Evolutionary conservation across 768 basidiomycete genomes (phyloP).

Genomic region (Dentipellis sp.): DNA sequence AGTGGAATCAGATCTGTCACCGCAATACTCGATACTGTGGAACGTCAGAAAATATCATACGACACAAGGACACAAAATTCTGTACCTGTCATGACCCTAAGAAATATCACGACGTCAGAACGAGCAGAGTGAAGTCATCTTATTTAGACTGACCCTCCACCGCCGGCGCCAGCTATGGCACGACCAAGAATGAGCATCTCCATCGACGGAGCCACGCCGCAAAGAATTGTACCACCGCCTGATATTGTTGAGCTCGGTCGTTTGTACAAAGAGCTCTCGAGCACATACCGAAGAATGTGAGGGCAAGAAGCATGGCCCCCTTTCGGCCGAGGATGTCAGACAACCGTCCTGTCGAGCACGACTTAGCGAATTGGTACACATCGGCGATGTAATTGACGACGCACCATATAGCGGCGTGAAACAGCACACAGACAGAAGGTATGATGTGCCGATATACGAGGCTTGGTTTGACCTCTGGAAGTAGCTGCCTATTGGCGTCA

Average conservation of each 20-base stretch:
- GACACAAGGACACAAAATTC: conserved; percentile 14
- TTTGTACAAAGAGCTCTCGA: conserved; percentile 19
- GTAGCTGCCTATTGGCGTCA: conserved; percentile 78
- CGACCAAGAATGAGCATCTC: conserved; percentile 69
- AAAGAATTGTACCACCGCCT: conserved; percentile 79
- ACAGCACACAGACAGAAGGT: conserved; percentile 81
- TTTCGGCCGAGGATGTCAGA: conserved; percentile 82
- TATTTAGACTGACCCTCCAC: conserved; percentile 61
- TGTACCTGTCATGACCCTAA: conserved; percentile 77
- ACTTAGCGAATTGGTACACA: too few species aligned
- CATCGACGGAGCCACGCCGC: conserved; percentile 86
- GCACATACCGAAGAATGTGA: conserved; percentile 63
- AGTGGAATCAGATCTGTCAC: conserved; percentile 86
- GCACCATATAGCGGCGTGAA: conserved; percentile 84
- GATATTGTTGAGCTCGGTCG: conserved; percentile 6
- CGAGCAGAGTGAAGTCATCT: background rate
- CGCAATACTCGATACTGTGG: conserved; percentile 69
- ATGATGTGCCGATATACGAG: conserved; percentile 84
- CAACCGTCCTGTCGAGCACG: conserved; percentile 48
- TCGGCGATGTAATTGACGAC: conserved; percentile 10
- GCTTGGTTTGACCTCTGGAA: conserved; percentile 74
- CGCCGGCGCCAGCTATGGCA: conserved; percentile 85
- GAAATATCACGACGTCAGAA: conserved; percentile 5
- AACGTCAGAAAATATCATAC: conserved; percentile 10
- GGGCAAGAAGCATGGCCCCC: conserved; percentile 77